Evolutionary conservation across 768 basidiomycete species (phyloP).

Genomic region (Termitomyces sp.): DNA sequence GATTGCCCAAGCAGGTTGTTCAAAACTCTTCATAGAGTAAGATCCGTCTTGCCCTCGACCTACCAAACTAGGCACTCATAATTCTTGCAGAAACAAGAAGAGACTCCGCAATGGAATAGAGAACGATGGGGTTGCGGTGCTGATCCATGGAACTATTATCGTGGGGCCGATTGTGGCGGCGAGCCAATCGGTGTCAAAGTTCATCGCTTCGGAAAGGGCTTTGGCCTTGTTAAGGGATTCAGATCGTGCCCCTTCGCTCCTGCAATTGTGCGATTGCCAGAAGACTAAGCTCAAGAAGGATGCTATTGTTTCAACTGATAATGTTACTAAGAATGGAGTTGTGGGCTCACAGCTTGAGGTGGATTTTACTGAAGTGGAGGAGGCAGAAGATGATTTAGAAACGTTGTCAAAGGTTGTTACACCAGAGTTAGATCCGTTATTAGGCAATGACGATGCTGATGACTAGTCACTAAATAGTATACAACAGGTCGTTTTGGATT

Average conservation of each 20-base stretch:
- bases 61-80: neutral
- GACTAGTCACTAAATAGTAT: neutral
- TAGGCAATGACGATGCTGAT: neutral
- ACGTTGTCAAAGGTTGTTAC: neutral
- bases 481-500: neutral
- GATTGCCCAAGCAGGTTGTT: constrained; percentile 60
- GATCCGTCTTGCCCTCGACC: neutral
- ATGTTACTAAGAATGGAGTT: neutral
- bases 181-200: constrained; percentile 63
- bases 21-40: constrained; percentile 32
- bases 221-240: constrained; percentile 49
- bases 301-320: neutral
- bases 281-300: constrained; percentile 4
- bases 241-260: constrained; percentile 42
- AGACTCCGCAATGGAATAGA: constrained; percentile 19
- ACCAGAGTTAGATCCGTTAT: neutral
- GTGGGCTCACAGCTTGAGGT: neutral
- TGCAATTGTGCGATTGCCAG: constrained; percentile 37
- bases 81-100: constrained; percentile 20
- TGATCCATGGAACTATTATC: constrained; percentile 57
- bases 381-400: neutral
- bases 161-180: constrained; percentile 60
- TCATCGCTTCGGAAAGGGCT: constrained; percentile 64
- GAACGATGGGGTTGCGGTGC: constrained; percentile 49
- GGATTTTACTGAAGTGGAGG: neutral